Percentiles rank a stretch among this genome's conserved stretches.
Conservation (phyloP, 1,284 basidiomycete genomes). For the Volvariella surrecta region DNA sequence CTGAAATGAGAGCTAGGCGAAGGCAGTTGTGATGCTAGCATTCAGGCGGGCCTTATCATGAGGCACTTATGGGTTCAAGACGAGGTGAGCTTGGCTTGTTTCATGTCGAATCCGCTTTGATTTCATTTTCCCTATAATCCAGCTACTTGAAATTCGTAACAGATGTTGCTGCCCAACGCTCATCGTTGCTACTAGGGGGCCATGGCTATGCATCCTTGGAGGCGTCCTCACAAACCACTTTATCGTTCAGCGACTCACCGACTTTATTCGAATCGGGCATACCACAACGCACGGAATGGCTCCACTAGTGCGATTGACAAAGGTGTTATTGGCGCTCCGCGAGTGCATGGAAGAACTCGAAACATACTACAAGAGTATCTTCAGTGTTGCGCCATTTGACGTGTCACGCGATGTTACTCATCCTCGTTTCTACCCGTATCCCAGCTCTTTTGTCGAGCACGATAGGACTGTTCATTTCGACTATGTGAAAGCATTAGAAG, state of each 20-base stretch:
- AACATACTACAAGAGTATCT: neutral
- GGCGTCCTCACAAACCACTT: conserved; percentile 16
- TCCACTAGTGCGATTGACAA: neutral
- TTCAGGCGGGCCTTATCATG: too few species aligned
- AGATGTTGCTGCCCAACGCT: conserved; percentile 21
- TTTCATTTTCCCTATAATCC: too few species aligned
- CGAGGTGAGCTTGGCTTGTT: too few species aligned
- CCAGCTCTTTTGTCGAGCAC: neutral
- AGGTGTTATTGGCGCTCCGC: conserved; percentile 2
- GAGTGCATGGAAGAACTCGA: conserved; percentile 2
- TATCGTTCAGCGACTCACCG: conserved; percentile 20
- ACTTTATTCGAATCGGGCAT: conserved; percentile 15
- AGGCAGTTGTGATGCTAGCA: too few species aligned
- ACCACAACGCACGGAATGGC: neutral
- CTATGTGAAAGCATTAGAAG: neutral
- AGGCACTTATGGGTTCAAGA: too few species aligned
- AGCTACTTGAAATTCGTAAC: neutral
- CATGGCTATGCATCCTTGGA: conserved; percentile 19
- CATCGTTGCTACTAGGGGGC: conserved; percentile 19
- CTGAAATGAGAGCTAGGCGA: too few species aligned
- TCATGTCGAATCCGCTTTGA: too few species aligned
- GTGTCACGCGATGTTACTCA: neutral
- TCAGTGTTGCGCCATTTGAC: neutral
- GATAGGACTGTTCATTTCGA: neutral
- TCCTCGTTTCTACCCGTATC: neutral